Percentiles rank a stretch among this genome's conserved stretches.
Evolutionary conservation across 2,329 filamentous ascomycete genomes (phyloP).

Genomic region (Daldinia sp.): DNA sequence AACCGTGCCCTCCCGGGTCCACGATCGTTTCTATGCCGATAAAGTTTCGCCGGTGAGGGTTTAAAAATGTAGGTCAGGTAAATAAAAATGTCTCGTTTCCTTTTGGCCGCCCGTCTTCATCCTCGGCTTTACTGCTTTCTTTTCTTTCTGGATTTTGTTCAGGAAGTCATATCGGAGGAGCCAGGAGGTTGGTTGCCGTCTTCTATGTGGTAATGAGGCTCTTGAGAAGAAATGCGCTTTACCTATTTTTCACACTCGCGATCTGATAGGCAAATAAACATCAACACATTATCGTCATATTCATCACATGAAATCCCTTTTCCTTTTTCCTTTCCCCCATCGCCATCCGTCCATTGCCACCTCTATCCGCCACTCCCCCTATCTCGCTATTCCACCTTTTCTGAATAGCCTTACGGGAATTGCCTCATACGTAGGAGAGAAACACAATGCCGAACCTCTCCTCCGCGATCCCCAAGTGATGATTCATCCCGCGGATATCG

Average conservation of each 20-base stretch:
- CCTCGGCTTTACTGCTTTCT: slow-evolving; percentile 21
- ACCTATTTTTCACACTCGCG: neutral
- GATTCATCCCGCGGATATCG: neutral
- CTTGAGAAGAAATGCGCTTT: neutral
- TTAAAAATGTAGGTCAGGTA: neutral
- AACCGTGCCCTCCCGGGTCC: neutral
- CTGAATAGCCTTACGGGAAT: neutral
- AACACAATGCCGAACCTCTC: neutral
- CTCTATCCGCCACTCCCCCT: neutral
- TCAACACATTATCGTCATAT: neutral
- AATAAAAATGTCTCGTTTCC: slow-evolving; percentile 19
- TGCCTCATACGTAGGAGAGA: neutral
- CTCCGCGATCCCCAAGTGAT: neutral
- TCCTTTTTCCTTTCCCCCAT: neutral
- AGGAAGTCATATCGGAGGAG: neutral
- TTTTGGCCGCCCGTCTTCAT: slow-evolving; percentile 15
- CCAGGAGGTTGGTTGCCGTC: neutral
- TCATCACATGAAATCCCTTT: neutral
- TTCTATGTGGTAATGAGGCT: neutral
- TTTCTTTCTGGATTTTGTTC: neutral
- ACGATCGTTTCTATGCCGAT: slow-evolving; percentile 15
- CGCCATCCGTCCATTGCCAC: too few species aligned
- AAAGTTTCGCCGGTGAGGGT: slow-evolving; percentile 11
- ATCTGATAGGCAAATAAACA: neutral
- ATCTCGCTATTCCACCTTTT: neutral